Conservation (phyloP, 2,329 filamentous ascomycete species). For the Xylariales sp. region DNA sequence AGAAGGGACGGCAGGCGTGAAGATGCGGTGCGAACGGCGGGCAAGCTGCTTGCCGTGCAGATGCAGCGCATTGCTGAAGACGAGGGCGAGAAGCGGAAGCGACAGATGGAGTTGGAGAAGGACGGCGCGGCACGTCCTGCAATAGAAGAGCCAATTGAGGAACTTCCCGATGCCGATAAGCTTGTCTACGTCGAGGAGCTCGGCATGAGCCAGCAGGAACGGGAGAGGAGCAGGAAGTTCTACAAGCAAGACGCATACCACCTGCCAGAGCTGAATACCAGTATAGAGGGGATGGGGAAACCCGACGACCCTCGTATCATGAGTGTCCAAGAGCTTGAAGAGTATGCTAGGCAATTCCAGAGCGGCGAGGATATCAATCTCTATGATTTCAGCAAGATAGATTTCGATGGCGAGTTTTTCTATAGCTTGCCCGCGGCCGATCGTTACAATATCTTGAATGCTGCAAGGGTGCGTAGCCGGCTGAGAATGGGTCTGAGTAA, state of each 20-base stretch:
- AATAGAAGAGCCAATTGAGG: constrained; percentile 57
- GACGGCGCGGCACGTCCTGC: constrained; percentile 25
- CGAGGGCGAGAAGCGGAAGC: constrained; percentile 63
- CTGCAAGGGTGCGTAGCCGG: constrained; percentile 79
- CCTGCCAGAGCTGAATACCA: constrained; percentile 76
- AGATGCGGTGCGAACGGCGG: constrained; percentile 87
- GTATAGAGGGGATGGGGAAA: constrained; percentile 79
- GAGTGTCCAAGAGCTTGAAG: constrained; percentile 89
- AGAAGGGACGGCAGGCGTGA: constrained; percentile 84
- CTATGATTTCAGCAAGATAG: constrained; percentile 98
- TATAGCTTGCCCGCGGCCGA: constrained; percentile 83
- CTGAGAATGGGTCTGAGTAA: constrained; percentile 95
- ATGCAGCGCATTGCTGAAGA: constrained; percentile 89
- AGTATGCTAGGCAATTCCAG: constrained; percentile 90
- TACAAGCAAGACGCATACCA: constrained; percentile 93
- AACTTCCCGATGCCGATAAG: constrained; percentile 60
- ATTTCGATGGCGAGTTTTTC: constrained; percentile 96
- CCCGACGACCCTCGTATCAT: constrained; percentile 93
- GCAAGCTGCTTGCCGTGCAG: constrained; percentile 86
- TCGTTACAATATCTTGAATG: constrained; percentile 96
- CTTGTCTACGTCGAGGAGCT: constrained; percentile 90
- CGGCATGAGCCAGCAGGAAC: constrained; percentile 73
- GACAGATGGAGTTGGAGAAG: constrained; percentile 39
- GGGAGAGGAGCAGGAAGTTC: constrained; percentile 70
- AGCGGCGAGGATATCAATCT: constrained; percentile 84